A percentile compares a stretch with the other conserved stretches of the same genome.
Evolutionary conservation across 2,329 filamentous ascomycete genomes (phyloP).

Genomic region (Talaromyces marneffei): DNA sequence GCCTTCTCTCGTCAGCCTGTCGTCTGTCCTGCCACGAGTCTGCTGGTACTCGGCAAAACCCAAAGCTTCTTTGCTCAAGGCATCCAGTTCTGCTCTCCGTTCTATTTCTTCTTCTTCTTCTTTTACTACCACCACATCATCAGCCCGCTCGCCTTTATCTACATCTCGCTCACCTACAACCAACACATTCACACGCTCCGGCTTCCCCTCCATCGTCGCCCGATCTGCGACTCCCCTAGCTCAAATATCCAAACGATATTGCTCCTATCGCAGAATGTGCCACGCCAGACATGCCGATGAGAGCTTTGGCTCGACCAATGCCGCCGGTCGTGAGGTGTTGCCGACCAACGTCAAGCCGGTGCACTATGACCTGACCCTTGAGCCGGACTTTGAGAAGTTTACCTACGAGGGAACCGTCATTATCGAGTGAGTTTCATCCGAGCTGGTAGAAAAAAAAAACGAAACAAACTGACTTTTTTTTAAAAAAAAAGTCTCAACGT

Average conservation of each 20-base stretch:
- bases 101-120: background rate
- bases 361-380: slow-evolving; percentile 86
- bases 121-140: background rate
- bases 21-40: slow-evolving; percentile 10
- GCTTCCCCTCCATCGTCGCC: slow-evolving; percentile 21
- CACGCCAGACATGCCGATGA: slow-evolving; percentile 57
- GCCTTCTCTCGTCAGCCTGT: slow-evolving; percentile 10
- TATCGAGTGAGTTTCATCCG: slow-evolving; percentile 59
- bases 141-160: slow-evolving; percentile 11
- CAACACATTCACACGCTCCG: slow-evolving; percentile 16
- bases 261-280: slow-evolving; percentile 72
- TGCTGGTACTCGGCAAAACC: slow-evolving; percentile 9
- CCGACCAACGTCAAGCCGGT: slow-evolving; percentile 86
- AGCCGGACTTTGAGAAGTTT: slow-evolving; percentile 83
- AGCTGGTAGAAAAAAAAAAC: background rate
- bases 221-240: slow-evolving; percentile 16
- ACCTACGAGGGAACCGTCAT: slow-evolving; percentile 78
- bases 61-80: slow-evolving; percentile 6
- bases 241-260: slow-evolving; percentile 47
- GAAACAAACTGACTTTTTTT: background rate
- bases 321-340: slow-evolving; percentile 71
- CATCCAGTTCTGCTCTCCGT: background rate
- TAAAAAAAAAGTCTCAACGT: slow-evolving; percentile 81
- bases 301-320: slow-evolving; percentile 51
- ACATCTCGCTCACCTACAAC: slow-evolving; percentile 15